Evolutionary conservation across 345 rosid genomes (phyloP).

Genomic region (Anacardium occidentale): DNA sequence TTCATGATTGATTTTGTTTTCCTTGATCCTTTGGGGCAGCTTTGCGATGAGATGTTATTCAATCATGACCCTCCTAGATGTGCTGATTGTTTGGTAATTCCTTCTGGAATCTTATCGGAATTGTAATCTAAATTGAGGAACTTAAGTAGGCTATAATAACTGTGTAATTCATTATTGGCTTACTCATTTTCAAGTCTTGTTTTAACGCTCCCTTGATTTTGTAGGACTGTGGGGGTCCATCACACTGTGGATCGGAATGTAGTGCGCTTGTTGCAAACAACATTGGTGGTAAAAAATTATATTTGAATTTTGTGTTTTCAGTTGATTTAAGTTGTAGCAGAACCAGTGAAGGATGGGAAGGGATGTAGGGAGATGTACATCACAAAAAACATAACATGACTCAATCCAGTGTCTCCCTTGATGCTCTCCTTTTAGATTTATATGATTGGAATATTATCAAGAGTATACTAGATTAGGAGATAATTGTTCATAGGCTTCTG

Average conservation of each 20-base stretch:
- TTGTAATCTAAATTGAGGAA: slow-evolving; percentile 2
- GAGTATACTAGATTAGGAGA: background rate
- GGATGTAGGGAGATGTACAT: background rate
- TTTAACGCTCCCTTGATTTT: slow-evolving; percentile 20
- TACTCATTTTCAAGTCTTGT: slow-evolving; percentile 10
- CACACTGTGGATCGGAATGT: slow-evolving; percentile 77
- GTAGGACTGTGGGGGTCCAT: slow-evolving; percentile 84
- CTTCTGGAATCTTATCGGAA: slow-evolving; percentile 22
- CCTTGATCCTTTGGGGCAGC: slow-evolving; percentile 57
- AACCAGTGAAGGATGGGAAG: background rate
- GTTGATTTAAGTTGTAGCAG: background rate
- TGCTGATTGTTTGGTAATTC: slow-evolving; percentile 66
- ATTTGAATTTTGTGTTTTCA: slow-evolving; percentile 11
- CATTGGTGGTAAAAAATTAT: slow-evolving; percentile 46
- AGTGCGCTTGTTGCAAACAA: slow-evolving; percentile 69
- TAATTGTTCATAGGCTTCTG: slow-evolving; percentile 11
- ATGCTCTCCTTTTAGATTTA: background rate
- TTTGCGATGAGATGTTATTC: slow-evolving; percentile 79
- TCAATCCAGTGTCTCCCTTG: slow-evolving; percentile 4
- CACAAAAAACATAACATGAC: slow-evolving; percentile 1
- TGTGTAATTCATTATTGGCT: slow-evolving; percentile 7
- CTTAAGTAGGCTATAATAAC: slow-evolving; percentile 1
- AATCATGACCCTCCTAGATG: slow-evolving; percentile 90
- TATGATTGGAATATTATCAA: slow-evolving; percentile 8
- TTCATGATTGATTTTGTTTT: slow-evolving; percentile 30